phyloP scores from a whole-genome alignment of 257 asterid genomes.

The Rehmannia glutinosa region DNA sequence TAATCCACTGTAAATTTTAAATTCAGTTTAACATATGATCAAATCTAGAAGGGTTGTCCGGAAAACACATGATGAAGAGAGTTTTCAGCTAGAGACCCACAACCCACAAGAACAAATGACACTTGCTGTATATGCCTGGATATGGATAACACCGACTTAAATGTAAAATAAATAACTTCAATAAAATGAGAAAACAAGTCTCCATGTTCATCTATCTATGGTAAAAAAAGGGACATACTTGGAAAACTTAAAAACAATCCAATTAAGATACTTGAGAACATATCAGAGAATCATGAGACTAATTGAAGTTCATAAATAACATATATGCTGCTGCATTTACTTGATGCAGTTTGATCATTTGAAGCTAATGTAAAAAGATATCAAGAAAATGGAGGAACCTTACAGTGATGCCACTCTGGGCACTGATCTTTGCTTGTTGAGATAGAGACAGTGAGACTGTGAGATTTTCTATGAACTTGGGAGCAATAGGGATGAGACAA shows the following conservation, averaged over 20 bases:
- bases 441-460: neutral
- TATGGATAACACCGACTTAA: neutral
- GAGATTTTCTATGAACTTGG: neutral
- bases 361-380: too few species aligned
- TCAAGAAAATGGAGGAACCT: neutral
- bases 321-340: too few species aligned
- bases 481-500: neutral
- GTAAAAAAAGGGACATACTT: too few species aligned
- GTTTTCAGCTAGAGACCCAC: too few species aligned
- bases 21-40: too few species aligned
- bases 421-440: neutral
- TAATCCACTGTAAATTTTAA: too few species aligned
- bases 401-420: constrained; percentile 6
- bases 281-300: neutral
- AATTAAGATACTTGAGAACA: too few species aligned
- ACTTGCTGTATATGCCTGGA: neutral
- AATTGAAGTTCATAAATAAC: neutral
- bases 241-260: neutral
- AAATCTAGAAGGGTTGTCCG: neutral
- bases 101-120: neutral
- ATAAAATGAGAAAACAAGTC: neutral
- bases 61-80: neutral
- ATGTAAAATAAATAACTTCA: neutral
- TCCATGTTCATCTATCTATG: too few species aligned
- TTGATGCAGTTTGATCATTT: too few species aligned